Evolutionary conservation across 192 early-diverging fungal genomes (phyloP), one percentile per base, ranked within the genome.

Genomic region (Backusella tuberculispora): DNA sequence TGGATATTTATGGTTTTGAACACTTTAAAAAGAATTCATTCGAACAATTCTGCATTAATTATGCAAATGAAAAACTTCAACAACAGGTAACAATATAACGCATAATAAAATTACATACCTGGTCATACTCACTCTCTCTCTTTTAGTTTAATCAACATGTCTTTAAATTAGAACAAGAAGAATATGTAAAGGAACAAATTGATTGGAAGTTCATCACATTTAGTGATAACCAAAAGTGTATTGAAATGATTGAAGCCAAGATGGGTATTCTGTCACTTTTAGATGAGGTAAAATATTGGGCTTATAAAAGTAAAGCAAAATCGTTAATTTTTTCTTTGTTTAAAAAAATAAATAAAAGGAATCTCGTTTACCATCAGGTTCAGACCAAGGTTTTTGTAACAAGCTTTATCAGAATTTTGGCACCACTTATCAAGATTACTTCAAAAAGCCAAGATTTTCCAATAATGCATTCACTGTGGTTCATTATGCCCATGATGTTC

Each of bases 11-110:
- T 79, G 98, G 95, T 43, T 99, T 99, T 78, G 98, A 99, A 83
- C 97, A 99, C 80, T 99, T 99, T 82, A 93, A 95, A 83, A 98
- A 96, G 86, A 99, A 99, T 86, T 98, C 97, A 13, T 99, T 99
- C 75, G 98, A 99, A 86, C 98, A 99, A 86, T 99, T 98, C 82
- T 99, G 98, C 87, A 98, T 99, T 78, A 94, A 95, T 82, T 95
- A 94, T 80, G 92, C 96, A 74, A 97, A 97, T 85, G 98, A 99
- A 82, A 99, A 99, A 83, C 85, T 99, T 69, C 98, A 99, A 83
- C 97, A 98, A 83, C 94, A 85, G 73, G 83, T 84, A 74, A 76
- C 6, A 73, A 34, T 4, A 3, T 9, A 73, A 21, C 15, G 4
- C 38, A 73, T 12, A 8, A 12, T 19, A 21, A 53, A 14, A 5